Evolutionary conservation across 108 stramenopile species (phyloP), one percentile per base, ranked within the genome.

Genomic region (Chaetoceros muelleri): DNA sequence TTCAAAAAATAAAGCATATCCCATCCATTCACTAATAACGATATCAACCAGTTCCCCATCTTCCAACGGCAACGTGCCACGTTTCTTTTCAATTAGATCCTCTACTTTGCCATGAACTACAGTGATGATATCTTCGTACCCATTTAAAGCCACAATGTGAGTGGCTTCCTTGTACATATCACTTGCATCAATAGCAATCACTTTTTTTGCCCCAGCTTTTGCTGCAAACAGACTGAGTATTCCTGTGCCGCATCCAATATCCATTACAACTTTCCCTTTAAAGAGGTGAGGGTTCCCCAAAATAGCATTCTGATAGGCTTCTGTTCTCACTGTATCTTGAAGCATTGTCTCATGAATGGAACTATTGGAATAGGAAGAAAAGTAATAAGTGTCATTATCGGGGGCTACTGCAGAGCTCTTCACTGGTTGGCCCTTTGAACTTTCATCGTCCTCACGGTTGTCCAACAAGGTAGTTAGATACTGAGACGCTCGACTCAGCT

Each of bases 21-120:
- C 93, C 87, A 95, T 95, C 89, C 90, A 92, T 67, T 95, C 93
- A 30, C 82, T 85, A 10, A 95, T 79, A 56, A 95, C 86, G 40
- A 93, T 72, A 61, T 95, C 93, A 17, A 89, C 81, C 27, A 80
- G 56, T 40, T 73, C 65, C 17, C 69, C 72, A 17, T 66, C 48
- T 16, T 34, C 29, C 46, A 73, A 48, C 25, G 76, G 76, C 10
- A 77, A 34, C 34, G 5, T 40, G 34, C 13, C 34, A 47, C 48
- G 54, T 56, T 57, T 50, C 21, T 50, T 65, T 13, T 75, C 59
- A 52, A 81, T 57, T 7, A 90, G 55, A 45, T 75, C 73, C 52
- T 94, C 93, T 21, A 78, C 57, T 53, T 79, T 84, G 29, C 85
- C 78, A 40, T 68, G 69, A 7, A 76, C 64, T 50, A 78, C 67